Conservation (phyloP, 257 asterid genomes). For the Osmanthus fragrans region DNA sequence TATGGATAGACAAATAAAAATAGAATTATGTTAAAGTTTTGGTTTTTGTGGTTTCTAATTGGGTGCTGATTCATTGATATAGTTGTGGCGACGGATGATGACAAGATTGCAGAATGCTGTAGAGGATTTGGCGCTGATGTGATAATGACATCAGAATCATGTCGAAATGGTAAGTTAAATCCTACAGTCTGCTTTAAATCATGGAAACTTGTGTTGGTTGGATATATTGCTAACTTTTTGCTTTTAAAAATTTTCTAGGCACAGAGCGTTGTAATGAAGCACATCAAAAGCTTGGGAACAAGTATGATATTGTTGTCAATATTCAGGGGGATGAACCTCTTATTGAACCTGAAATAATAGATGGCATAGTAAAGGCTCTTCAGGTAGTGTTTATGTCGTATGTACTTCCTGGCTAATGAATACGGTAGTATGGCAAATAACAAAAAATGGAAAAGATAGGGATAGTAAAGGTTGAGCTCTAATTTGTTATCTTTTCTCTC, state of each 20-base stretch:
- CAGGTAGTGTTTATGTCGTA: conserved; percentile 47
- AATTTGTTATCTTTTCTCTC: not conserved
- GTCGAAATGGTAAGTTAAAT: conserved; percentile 62
- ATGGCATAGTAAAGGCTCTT: conserved; percentile 77
- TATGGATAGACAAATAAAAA: not conserved
- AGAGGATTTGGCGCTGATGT: conserved; percentile 91
- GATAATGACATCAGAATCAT: conserved; percentile 83
- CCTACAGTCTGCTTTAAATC: not conserved
- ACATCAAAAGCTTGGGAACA: conserved; percentile 61
- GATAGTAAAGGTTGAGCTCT: not conserved
- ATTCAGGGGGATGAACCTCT: conserved; percentile 98
- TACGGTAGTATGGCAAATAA: too few relatives aligned
- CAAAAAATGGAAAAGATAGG: too few relatives aligned
- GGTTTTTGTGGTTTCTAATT: conserved; percentile 18
- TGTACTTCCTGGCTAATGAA: too few relatives aligned
- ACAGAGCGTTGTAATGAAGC: conserved; percentile 92
- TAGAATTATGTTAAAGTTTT: not conserved
- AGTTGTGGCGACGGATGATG: conserved; percentile 97
- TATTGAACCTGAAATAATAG: conserved; percentile 87
- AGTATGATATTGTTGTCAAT: conserved; percentile 81
- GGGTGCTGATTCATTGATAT: conserved; percentile 12
- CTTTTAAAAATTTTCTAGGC: conserved; percentile 40
- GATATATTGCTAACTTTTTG: not conserved
- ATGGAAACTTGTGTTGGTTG: not conserved
- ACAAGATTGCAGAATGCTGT: conserved; percentile 86